These are phyloP conservation scores for Yamadazyma siamensis DNA, from an alignment of 1,139 yeast species.

Conservation along the genomic window DNA sequence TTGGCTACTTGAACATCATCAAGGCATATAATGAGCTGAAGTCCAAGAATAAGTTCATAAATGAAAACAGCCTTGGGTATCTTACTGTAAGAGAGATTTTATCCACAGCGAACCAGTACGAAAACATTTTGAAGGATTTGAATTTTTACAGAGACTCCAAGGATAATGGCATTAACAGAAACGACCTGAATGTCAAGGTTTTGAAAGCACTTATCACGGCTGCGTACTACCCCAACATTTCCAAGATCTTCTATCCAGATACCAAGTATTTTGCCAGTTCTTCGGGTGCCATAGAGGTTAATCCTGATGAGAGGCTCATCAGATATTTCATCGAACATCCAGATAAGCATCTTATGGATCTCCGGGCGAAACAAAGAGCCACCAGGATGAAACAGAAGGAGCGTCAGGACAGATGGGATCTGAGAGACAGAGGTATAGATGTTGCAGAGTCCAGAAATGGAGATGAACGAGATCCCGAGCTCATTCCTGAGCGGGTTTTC, in stretches of 20 bases:
- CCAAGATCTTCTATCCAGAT: slow-evolving; percentile 79
- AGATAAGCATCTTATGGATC: slow-evolving; percentile 4
- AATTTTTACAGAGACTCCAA: slow-evolving; percentile 51
- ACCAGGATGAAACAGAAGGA: slow-evolving; percentile 18
- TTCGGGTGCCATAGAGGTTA: slow-evolving; percentile 78
- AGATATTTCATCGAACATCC: slow-evolving; percentile 56
- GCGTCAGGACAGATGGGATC: slow-evolving; percentile 29
- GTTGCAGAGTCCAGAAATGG: slow-evolving; percentile 18
- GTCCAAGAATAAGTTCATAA: slow-evolving; percentile 47
- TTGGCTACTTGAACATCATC: slow-evolving; percentile 60
- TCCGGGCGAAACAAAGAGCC: slow-evolving; percentile 5
- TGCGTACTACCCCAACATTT: slow-evolving; percentile 77
- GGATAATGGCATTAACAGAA: slow-evolving; percentile 38
- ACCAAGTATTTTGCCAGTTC: slow-evolving; percentile 67
- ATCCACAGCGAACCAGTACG: slow-evolving; percentile 66
- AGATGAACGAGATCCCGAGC: slow-evolving; percentile 16
- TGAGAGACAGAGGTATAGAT: slow-evolving; percentile 26
- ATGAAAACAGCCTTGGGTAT: slow-evolving; percentile 61
- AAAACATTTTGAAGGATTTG: slow-evolving; percentile 65
- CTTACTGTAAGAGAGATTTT: slow-evolving; percentile 67
- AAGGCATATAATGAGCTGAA: slow-evolving; percentile 42
- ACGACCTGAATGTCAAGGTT: slow-evolving; percentile 47
- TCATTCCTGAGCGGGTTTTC: slow-evolving; percentile 12
- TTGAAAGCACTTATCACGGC: slow-evolving; percentile 73
- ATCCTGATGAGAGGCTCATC: slow-evolving; percentile 73